phyloP scores from a whole-genome alignment of 2,329 filamentous ascomycete genomes.

The Penicillium sp. region DNA sequence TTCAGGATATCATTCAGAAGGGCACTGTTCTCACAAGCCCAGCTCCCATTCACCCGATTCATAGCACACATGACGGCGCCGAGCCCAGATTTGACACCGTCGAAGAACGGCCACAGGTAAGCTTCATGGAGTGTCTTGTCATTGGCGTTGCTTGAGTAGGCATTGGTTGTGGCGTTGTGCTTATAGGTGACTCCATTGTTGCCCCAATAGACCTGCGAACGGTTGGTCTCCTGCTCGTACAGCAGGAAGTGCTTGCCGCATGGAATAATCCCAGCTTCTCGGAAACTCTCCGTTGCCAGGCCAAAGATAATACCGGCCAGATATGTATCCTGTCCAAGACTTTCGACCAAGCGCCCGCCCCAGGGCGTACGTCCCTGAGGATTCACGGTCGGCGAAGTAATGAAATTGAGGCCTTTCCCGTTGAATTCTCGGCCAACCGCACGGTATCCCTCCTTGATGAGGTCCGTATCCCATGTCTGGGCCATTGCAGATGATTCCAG shows the following conservation, averaged over 20 bases:
- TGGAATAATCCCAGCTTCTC: background rate
- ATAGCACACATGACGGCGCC: constrained; percentile 47
- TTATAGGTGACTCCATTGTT: too few relatives aligned
- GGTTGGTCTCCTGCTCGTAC: constrained; percentile 4
- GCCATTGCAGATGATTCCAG: background rate
- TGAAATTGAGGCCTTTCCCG: background rate
- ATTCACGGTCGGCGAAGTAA: background rate
- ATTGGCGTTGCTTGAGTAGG: constrained; percentile 57
- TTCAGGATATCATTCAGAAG: constrained; percentile 50
- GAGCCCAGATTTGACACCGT: constrained; percentile 66
- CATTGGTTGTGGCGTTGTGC: too few relatives aligned
- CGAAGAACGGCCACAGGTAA: constrained; percentile 74
- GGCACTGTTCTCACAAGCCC: constrained; percentile 50
- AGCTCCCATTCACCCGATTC: constrained; percentile 47
- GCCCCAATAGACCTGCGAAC: too few relatives aligned
- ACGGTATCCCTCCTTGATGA: background rate
- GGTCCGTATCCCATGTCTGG: background rate
- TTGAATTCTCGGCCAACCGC: background rate
- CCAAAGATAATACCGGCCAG: background rate
- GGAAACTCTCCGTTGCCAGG: background rate
- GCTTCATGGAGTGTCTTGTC: constrained; percentile 72
- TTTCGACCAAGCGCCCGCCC: background rate
- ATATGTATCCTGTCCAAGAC: background rate
- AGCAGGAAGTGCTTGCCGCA: constrained; percentile 1
- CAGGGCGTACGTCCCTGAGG: background rate